Base-by-base conservation (phyloP, 164 flowering plant species). In the Chloranthus sessilifolius region DNA sequence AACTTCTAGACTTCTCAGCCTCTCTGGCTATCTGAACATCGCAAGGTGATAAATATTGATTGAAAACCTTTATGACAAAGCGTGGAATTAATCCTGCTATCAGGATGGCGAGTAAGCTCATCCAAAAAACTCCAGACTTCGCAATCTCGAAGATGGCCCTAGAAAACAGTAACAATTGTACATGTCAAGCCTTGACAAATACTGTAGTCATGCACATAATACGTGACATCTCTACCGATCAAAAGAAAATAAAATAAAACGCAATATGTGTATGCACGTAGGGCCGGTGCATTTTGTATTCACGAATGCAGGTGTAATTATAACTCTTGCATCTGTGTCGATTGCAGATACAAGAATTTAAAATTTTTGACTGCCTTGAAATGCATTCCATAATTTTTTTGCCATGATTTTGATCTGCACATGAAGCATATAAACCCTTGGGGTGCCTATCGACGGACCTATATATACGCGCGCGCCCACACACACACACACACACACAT, bases 21-120 rank as follows among this genome's bases (percentile, higher is more conserved):
- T 87, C 97, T 59, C 88, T 74, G 27, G 81, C 82, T 38, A 94
- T 64, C 62, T 77, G 95, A 68, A 87, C 59, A 63, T 94, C 97
- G 12, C 47, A 26, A 39, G 99, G 97, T 12, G 36, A 24, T 35
- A 55, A 68, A 37, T 71, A 55, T 47, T 84, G 83, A 40, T 40
- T 37, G 9, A 81, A 63, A 44, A 67, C 54, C 58, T 78, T 88
- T 39, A 89, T 74, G 49, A 75, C 74, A 56, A 89, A 85, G 26
- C 94, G 92, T 28, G 97, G 99, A 45, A 85, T 24, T 21, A 89
- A 31, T 26, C 81, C 84, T 45, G 60, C 71, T 26, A 87, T 58
- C 1, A 75, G 35, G 20, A 77, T 79, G 27, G 59, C 74, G 29
- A 89, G 74, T 76, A 94, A 68, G 65, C 87, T 80, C 25, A 71